Evolutionary conservation across 176 grass and related monocot genomes (phyloP), one percentile per base, ranked within the genome.

Genomic region (Lolium multiflorum): DNA sequence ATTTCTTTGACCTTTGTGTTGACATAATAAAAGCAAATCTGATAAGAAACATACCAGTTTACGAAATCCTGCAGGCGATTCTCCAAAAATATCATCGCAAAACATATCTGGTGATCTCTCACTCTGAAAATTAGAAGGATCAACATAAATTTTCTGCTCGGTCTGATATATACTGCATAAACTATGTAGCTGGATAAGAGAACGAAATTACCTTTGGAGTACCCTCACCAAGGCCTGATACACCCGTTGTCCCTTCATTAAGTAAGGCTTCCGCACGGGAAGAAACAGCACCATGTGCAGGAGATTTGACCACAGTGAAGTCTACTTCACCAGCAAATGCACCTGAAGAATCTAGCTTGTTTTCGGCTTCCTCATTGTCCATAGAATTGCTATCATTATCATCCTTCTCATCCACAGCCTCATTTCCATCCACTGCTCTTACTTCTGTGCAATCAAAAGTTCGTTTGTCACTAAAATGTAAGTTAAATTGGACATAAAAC

Each of bases 41-140:
- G 44, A 50, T 20, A 81, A 72, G 13, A 76, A 86, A 59, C 56
- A 75, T 94, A 99, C 97, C 87, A 18, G 72, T 88, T 94, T 99
- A 58, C 90, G 83, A 81, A 97, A 69, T 83, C 91, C 92, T 57
- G 85, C 79, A 81, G 97, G 94, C 69, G 97, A 96, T 89, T 97
- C 97, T 79, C 97, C 97, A 56, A 97, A 99, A 78, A 97, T 99
- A 86, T 97, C 97, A 66, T 99, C 97, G 71, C 85, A 93, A 85
- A 99, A 99, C 92, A 97, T 93, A 88, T 99, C 97, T 1, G 87
- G 72, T 63, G 94, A 97, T 91, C 82, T 88, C 89, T 99, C 97
- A 67, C 94, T 97, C 97, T 98, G 74, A n/a, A 86, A 93, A 87
- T 86, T 51, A 38, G 79, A 81, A 37, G 41, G 1, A 16, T 13